phyloP scores from a whole-genome alignment of 495 filamentous ascomycete species.

The Friedmanniomyces simplex region DNA sequence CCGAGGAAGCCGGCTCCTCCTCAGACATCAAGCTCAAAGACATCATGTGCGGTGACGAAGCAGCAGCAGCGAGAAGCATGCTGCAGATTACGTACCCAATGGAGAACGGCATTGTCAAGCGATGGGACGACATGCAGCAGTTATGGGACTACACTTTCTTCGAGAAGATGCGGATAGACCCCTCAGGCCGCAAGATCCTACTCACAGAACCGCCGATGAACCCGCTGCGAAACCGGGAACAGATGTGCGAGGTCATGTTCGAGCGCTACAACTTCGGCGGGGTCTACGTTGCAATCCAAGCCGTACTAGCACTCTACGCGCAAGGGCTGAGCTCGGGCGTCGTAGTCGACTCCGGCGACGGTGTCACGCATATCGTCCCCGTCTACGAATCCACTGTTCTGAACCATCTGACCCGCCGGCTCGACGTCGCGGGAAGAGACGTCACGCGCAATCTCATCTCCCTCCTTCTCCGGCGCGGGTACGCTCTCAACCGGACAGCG shows the following conservation, averaged over 20 bases:
- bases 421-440: slow-evolving; percentile 94
- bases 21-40: slow-evolving; percentile 84
- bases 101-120: slow-evolving; percentile 99
- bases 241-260: slow-evolving; percentile 99
- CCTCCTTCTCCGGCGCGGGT: slow-evolving; percentile 86
- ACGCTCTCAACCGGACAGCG: slow-evolving; percentile 94
- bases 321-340: slow-evolving; percentile 95
- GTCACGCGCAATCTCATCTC: slow-evolving; percentile 96
- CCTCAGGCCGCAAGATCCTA: slow-evolving; percentile 89
- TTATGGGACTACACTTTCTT: slow-evolving; percentile 98
- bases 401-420: slow-evolving; percentile 85
- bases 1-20: slow-evolving; percentile 60
- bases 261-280: slow-evolving; percentile 92
- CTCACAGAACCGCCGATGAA: slow-evolving; percentile 98
- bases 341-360: slow-evolving; percentile 95
- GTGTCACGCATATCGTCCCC: slow-evolving; percentile 96
- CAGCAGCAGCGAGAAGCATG: slow-evolving; percentile 88
- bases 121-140: slow-evolving; percentile 99
- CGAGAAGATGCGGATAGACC: slow-evolving; percentile 91
- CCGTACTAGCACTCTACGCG: slow-evolving; percentile 92
- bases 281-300: slow-evolving; percentile 97
- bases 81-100: slow-evolving; percentile 98
- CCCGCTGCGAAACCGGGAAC: slow-evolving; percentile 84
- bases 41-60: slow-evolving; percentile 99
- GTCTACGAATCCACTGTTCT: slow-evolving; percentile 96